Conservation (phyloP, 2,329 filamentous ascomycete genomes). For the Rutstroemia sp. region DNA sequence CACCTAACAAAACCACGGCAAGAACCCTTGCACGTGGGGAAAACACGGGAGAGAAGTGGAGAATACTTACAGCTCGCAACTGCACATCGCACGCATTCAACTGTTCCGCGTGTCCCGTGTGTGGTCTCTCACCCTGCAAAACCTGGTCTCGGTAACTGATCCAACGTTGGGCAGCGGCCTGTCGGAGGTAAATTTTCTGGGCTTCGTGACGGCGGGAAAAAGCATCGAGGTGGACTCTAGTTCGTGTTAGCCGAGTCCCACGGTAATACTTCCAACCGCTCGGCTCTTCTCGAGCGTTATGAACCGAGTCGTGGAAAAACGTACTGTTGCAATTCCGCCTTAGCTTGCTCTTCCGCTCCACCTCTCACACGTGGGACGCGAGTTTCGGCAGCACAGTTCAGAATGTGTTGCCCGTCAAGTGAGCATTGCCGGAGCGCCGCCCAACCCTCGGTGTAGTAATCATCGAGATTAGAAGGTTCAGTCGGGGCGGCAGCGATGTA, state of each 20-base stretch:
- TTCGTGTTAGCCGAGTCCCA: not conserved
- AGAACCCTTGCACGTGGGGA: not conserved
- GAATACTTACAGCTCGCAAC: constrained; percentile 45
- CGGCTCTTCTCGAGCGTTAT: constrained; percentile 2
- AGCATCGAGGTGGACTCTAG: constrained; percentile 51
- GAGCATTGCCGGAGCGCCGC: constrained; percentile 53
- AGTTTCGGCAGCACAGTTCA: constrained; percentile 57
- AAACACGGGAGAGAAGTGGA: not conserved
- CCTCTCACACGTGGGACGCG: constrained; percentile 46
- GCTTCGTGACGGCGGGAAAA: constrained; percentile 54
- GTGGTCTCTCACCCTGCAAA: constrained; percentile 44
- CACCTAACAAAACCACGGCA: no score
- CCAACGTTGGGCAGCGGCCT: constrained; percentile 54
- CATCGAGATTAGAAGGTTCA: constrained; percentile 46
- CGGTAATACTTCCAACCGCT: not conserved
- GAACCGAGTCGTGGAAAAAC: constrained; percentile 23
- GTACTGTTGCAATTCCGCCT: constrained; percentile 56
- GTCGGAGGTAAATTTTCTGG: constrained; percentile 57
- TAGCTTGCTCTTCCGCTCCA: constrained; percentile 51
- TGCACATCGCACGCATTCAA: constrained; percentile 49
- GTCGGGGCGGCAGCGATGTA: constrained; percentile 51
- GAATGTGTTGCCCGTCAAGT: constrained; percentile 55
- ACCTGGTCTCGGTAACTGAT: constrained; percentile 46
- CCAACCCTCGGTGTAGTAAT: constrained; percentile 60
- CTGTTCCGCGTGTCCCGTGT: constrained; percentile 39